Base-by-base conservation (phyloP, 1,284 basidiomycete genomes). In the Uromyces viciae-fabae region DNA sequence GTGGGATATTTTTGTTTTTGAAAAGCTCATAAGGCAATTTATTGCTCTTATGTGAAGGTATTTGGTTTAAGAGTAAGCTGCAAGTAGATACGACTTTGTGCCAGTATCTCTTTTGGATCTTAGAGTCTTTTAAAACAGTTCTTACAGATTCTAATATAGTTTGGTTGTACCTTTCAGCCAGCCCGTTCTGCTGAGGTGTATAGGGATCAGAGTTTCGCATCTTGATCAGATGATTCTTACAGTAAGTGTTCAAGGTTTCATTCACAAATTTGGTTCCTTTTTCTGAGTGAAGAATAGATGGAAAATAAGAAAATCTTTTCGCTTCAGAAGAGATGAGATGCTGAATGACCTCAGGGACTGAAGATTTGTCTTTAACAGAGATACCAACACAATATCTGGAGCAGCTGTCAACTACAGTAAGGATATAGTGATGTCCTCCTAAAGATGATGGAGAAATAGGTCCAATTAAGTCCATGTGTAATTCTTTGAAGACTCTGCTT, bases 111-210 rank as follows among this genome's bases (percentile, higher is more conserved):
- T 40, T 8, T 7, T 28, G 17, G 17, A 71, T 15, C 5, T 25
- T 28, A 17, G 68, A 43, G n/a, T 43, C 38, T n/a, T 33, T 38
- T 3, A 73, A 46, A n/a, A 56, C 7, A 8, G 42, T 17, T n/a
- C 71, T 22, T 22, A 38, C 4, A n/a, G 43, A 46, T 40, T 56
- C 71, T 3, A 56, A 4, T 19, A 73, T 52, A 4, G 49, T 73
- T 2, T 49, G 19, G 28, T 73, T 73, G 33, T 25, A 43, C 19
- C 71, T 11, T n/a, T 73, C 28, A 17, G 71, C 43, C 2, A 52
- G 49, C 17, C 46, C 46, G 36, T 74, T 74, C 15, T 74, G 72
- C 31, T 74, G 72, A 40, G 52, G 72, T 11, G 72, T 74, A 15
- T 60, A 54, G 1, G 52, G 33, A 28, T 49, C n/a, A 5, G 72